Percentiles rank a stretch among this genome's conserved stretches.
These are phyloP conservation scores for Colletotrichum shisoi DNA, from an alignment of 2,329 filamentous ascomycete species.

Conservation along the genomic window DNA sequence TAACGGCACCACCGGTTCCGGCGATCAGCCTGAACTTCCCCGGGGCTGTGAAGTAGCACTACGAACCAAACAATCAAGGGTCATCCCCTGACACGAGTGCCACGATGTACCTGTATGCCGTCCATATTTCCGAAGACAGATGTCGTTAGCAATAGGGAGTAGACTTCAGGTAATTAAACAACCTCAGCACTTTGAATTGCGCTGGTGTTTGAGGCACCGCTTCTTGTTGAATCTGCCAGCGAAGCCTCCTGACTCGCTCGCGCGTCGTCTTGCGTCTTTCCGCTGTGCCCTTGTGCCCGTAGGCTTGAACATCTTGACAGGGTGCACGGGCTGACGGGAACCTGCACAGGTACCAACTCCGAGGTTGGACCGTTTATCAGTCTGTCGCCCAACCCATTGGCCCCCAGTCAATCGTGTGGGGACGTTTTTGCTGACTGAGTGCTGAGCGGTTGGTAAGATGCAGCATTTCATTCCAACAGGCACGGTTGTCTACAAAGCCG, in stretches of 20 bases:
- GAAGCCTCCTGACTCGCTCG: background rate
- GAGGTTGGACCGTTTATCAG: slow-evolving; percentile 5
- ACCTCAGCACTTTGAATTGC: background rate
- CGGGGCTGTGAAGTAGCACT: background rate
- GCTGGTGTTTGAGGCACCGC: too few species aligned
- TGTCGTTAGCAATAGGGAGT: background rate
- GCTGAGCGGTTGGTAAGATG: background rate
- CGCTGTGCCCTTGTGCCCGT: slow-evolving; percentile 2
- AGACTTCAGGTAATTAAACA: background rate
- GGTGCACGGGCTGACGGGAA: background rate
- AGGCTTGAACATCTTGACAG: background rate
- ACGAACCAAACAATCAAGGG: background rate
- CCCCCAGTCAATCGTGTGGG: background rate
- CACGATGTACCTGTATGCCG: background rate
- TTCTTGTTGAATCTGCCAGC: background rate
- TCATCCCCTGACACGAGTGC: background rate
- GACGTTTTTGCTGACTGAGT: background rate
- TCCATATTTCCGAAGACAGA: too few species aligned
- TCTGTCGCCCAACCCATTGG: background rate
- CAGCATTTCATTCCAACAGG: background rate
- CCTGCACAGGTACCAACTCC: background rate
- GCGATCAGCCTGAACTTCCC: background rate
- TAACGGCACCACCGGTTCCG: background rate
- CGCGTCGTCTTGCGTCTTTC: background rate
- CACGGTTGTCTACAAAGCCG: background rate